Base-by-base conservation (phyloP, 257 asterid genomes). In the Scutellaria minor region DNA sequence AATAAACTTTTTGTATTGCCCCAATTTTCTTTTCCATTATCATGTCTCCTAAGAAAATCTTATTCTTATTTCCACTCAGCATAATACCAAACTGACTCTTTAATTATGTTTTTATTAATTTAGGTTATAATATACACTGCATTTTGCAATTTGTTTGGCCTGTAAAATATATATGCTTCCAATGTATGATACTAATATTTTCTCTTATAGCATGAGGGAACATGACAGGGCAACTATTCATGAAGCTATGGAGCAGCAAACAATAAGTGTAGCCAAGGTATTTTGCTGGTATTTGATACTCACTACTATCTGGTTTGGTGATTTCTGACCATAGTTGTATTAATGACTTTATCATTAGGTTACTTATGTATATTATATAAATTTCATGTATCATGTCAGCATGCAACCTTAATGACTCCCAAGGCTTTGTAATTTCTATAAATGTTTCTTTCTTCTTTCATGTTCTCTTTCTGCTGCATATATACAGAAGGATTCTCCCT, bases 161-260 rank as follows among this genome's bases (percentile, higher is more conserved):
- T 12, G 20, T 45, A 55, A 54, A n/a, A 40, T 27, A 50, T 22
- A 41, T 52, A 39, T 22, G 18, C n/a, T 9, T 41, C 41, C 6
- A 42, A 27, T 44, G 42, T 66, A 51, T 37, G 13, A 3, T 51
- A 7, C 77, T 56, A 37, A 45, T 15, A 24, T 61, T 53, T 69
- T 79, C 62, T 68, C 74, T 83, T 70, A 46, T 77, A 95, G 99
- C 89, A 95, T 95, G 99, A 95, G 96, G 83, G 93, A 80, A 76
- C 98, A 95, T 75, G 99, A 95, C 73, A 80, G 99, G 74, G 90
- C 97, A 78, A 95, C 99, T 70, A 95, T 95, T 82, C 99, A 95
- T 72, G 98, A 95, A 83, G 99, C 98, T 18, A 95, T 95, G 99
- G 99, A 95, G 82, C 99, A 95, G 84, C 98, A 95, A 85, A 95